These are phyloP conservation scores for Peltaster fructicola DNA, from an alignment of 2,329 filamentous ascomycete genomes.

Conservation along the genomic window DNA sequence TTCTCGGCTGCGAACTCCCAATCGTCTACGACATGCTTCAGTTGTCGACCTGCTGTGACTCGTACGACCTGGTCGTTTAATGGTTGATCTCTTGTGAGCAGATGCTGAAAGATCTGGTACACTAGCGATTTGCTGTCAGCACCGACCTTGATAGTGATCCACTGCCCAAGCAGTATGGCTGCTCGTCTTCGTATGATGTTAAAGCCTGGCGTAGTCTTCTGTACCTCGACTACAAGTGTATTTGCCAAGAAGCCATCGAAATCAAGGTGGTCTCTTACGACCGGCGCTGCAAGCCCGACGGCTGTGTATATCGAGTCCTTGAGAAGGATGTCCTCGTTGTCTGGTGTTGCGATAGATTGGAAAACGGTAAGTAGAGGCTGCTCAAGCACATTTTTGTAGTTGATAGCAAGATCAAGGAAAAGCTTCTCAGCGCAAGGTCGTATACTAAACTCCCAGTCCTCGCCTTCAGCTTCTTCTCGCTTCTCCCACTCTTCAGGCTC, in stretches of 20 bases:
- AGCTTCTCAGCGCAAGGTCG: conserved; percentile 85
- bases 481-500: conserved; percentile 93
- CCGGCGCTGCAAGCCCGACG: conserved; percentile 67
- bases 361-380: conserved; percentile 72
- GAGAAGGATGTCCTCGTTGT: conserved; percentile 53
- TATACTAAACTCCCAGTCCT: conserved; percentile 83
- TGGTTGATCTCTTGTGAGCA: conserved; percentile 49
- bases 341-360: conserved; percentile 48
- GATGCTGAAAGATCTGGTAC: conserved; percentile 77
- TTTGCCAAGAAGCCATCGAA: conserved; percentile 65
- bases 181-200: conserved; percentile 76
- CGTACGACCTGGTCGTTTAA: conserved; percentile 83
- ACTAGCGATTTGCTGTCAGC: conserved; percentile 52
- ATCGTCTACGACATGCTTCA: conserved; percentile 66
- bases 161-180: conserved; percentile 75
- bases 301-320: conserved; percentile 94
- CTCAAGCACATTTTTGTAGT: conserved; percentile 69
- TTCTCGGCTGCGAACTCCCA: conserved; percentile 58
- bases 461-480: conserved; percentile 66
- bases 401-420: conserved; percentile 76
- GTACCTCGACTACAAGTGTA: conserved; percentile 62
- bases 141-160: conserved; percentile 64
- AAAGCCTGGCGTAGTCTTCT: conserved; percentile 47
- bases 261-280: conserved; percentile 57
- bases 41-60: conserved; percentile 73